Evolutionary conservation across 1,284 basidiomycete genomes (phyloP), one percentile per base, ranked within the genome.

Genomic region (Ustilago nuda): DNA sequence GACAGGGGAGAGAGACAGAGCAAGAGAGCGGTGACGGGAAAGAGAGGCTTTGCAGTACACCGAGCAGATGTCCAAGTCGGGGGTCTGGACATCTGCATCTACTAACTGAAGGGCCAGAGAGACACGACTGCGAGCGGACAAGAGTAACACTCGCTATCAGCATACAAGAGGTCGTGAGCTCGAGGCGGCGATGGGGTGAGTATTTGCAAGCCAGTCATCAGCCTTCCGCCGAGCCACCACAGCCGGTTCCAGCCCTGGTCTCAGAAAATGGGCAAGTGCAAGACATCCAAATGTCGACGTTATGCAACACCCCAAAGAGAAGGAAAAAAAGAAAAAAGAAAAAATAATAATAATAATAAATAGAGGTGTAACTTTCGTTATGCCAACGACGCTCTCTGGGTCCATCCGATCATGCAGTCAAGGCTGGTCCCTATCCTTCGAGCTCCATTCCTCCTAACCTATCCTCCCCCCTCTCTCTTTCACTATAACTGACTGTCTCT

Each of bases 221-320:
- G 43, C 43, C 43, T 45, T 45, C 51, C 23, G 41, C 39, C 33
- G 13, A 57, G 43, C 30, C 56, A 63, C 27, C 59, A 63, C 69
- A 59, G 64, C 69, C 41, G 56, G 50, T 23, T 71, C 68, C 58
- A 71, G 68, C 68, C 68, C 52, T 41, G 36, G 64, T 66, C 56
- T 72, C 63, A 71, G 46, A 37, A 23, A 39, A 32, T 12, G 27
- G 15, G 43, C 12, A 50, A 8, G 27, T 30, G 48, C 48, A 30
- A 17, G 61, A 66, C 36, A 51, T 61, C 60, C 59, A 57, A 60
- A 56, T 58, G 32, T 56, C 19, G 8, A 19, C 13, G n/a, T 6
- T 39, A 15, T 8, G 19, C 9, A 39, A 23, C n/a, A 17, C 6
- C 37, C 11, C 6, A 12, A 52, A 23, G 45, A 27, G 23, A 27